A percentile compares a stretch with the other conserved stretches of the same genome.
phyloP scores from a whole-genome alignment of 2,329 filamentous ascomycete genomes.

The Rasamsonia emersonii region DNA sequence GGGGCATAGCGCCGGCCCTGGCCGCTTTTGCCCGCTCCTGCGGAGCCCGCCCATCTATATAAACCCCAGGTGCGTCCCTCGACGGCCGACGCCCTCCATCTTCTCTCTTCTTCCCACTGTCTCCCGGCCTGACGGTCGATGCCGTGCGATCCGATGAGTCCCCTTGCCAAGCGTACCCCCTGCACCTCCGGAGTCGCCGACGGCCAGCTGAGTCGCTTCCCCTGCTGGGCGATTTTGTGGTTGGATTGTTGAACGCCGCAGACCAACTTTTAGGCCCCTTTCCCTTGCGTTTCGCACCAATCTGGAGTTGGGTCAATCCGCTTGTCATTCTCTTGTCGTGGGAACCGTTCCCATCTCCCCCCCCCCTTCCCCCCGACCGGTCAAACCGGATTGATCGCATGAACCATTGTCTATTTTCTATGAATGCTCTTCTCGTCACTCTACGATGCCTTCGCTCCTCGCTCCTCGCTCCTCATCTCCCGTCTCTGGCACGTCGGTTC shows the following conservation, averaged over 20 bases:
- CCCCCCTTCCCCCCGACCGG: background rate
- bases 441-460: background rate
- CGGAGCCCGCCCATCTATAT: no score
- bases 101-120: background rate
- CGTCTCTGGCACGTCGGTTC: background rate
- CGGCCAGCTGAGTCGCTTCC: background rate
- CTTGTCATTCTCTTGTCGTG: background rate
- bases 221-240: slow-evolving; percentile 1
- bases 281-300: no score
- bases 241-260: background rate
- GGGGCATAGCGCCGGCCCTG: background rate
- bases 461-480: background rate
- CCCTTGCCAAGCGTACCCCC: background rate
- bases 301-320: no score
- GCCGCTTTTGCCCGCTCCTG: background rate
- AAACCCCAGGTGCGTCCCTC: background rate
- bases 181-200: background rate
- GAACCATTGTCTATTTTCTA: background rate
- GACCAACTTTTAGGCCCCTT: background rate
- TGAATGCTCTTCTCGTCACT: background rate
- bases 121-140: background rate
- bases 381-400: background rate
- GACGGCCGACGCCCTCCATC: background rate
- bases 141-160: background rate
- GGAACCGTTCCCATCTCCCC: no score